Percentiles rank a stretch among this genome's conserved stretches.
Conservation (phyloP, 345 rosid genomes). For the Syzygium aqueum region DNA sequence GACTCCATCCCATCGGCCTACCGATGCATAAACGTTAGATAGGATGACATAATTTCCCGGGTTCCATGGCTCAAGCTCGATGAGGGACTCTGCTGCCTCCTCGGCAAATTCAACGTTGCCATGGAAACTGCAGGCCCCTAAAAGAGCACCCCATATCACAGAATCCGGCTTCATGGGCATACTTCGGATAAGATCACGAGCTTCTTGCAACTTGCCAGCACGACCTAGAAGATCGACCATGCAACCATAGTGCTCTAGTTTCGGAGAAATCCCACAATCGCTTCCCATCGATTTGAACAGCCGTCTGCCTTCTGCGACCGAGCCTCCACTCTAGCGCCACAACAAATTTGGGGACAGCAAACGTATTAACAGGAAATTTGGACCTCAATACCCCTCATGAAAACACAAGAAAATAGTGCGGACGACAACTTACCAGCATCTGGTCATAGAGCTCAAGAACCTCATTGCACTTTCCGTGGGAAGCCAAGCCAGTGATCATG, state of each 20-base stretch:
- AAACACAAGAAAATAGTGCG: not conserved
- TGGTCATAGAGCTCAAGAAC: constrained; percentile 47
- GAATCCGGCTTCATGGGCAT: constrained; percentile 85
- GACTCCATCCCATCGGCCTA: constrained; percentile 58
- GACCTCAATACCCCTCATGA: not conserved
- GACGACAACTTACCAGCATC: constrained; percentile 45
- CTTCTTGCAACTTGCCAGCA: constrained; percentile 60
- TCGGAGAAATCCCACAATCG: constrained; percentile 29
- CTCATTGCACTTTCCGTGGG: constrained; percentile 54
- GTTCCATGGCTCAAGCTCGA: constrained; percentile 67
- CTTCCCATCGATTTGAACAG: constrained; percentile 50
- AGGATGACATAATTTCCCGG: constrained; percentile 74
- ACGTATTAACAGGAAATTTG: not conserved
- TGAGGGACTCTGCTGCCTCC: constrained; percentile 50
- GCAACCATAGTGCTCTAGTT: constrained; percentile 79
- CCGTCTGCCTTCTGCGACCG: constrained; percentile 36
- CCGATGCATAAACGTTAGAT: constrained; percentile 58
- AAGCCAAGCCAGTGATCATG: constrained; percentile 67
- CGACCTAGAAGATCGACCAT: constrained; percentile 86
- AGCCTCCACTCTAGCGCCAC: constrained; percentile 27
- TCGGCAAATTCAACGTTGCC: constrained; percentile 58
- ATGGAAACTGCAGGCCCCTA: constrained; percentile 76
- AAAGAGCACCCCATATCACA: constrained; percentile 68
- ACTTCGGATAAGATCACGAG: constrained; percentile 38
- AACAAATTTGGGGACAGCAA: not conserved